These are phyloP conservation scores for Pisolithus albus DNA, from an alignment of 768 basidiomycete species.

Conservation along the genomic window DNA sequence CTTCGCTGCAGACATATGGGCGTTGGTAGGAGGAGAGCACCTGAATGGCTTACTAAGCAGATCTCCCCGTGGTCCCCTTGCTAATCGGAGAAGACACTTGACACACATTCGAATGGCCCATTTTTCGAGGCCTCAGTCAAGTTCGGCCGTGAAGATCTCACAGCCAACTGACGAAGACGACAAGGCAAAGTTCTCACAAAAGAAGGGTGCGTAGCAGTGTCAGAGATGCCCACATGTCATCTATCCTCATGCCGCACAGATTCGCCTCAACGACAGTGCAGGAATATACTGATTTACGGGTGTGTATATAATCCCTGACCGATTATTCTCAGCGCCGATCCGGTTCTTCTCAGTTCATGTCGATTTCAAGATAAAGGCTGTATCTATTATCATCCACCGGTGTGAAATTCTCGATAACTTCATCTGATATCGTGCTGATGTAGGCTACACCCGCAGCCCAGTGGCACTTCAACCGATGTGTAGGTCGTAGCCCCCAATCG, in stretches of 20 bases:
- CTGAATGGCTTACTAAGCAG: not conserved
- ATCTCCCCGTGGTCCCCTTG: not conserved
- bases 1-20: not conserved
- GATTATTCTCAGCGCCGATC: not conserved
- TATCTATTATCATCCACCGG: constrained; percentile 73
- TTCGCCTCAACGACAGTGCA: constrained; percentile 72
- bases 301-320: constrained; percentile 26
- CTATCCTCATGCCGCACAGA: constrained; percentile 34
- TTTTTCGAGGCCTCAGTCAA: constrained; percentile 58
- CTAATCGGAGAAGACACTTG: not conserved
- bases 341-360: constrained; percentile 53
- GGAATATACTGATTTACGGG: constrained; percentile 91
- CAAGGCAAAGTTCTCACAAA: constrained; percentile 37
- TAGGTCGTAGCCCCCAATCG: constrained; percentile 11
- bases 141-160: constrained; percentile 66
- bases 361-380: constrained; percentile 85
- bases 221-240: constrained; percentile 4
- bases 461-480: constrained; percentile 15
- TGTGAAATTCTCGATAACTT: constrained; percentile 21
- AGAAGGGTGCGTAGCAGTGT: constrained; percentile 46
- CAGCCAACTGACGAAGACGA: constrained; percentile 42
- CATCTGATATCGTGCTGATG: constrained; percentile 9
- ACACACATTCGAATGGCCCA: constrained; percentile 46
- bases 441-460: constrained; percentile 13
- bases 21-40: not conserved